These are phyloP conservation scores for Salicornia ramosissima DNA, from an alignment of 148 eudicot genomes.

Conservation along the genomic window DNA sequence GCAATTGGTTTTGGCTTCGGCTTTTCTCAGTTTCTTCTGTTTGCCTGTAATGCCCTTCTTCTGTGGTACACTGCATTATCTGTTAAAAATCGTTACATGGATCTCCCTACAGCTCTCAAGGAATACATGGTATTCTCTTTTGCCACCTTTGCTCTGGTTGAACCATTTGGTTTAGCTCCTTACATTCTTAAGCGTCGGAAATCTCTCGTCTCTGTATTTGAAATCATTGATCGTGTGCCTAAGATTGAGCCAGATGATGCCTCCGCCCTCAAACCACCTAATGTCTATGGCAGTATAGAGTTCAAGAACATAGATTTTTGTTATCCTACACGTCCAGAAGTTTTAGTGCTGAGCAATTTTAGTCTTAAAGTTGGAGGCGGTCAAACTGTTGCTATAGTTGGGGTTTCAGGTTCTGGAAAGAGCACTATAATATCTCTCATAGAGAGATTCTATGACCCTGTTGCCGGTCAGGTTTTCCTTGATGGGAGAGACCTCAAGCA, in stretches of 20 bases:
- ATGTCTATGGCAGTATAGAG: constrained; percentile 92
- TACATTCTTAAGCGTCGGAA: constrained; percentile 93
- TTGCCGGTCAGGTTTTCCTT: constrained; percentile 79
- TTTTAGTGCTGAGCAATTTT: constrained; percentile 83
- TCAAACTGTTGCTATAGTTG: constrained; percentile 96
- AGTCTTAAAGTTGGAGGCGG: constrained; percentile 89
- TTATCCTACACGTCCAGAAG: constrained; percentile 85
- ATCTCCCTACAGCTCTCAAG: constrained; percentile 76
- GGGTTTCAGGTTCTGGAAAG: constrained; percentile 97
- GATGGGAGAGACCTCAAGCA: constrained; percentile 88
- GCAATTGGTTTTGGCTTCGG: constrained; percentile 94
- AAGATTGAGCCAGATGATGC: constrained; percentile 88
- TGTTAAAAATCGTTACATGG: constrained; percentile 52
- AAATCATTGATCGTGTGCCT: constrained; percentile 87
- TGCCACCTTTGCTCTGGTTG: constrained; percentile 96
- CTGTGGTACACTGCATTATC: constrained; percentile 80
- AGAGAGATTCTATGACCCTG: constrained; percentile 88
- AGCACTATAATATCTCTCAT: constrained; percentile 95
- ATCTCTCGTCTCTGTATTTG: constrained; percentile 85
- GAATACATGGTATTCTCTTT: constrained; percentile 98
- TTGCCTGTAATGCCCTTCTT: constrained; percentile 89
- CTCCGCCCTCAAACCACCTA: constrained; percentile 84
- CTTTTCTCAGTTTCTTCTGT: constrained; percentile 92
- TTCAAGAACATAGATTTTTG: constrained; percentile 79
- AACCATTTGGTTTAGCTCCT: constrained; percentile 98